Evolutionary conservation across 202 grass and related monocot species (phyloP).

Genomic region (Eragrostis tef): DNA sequence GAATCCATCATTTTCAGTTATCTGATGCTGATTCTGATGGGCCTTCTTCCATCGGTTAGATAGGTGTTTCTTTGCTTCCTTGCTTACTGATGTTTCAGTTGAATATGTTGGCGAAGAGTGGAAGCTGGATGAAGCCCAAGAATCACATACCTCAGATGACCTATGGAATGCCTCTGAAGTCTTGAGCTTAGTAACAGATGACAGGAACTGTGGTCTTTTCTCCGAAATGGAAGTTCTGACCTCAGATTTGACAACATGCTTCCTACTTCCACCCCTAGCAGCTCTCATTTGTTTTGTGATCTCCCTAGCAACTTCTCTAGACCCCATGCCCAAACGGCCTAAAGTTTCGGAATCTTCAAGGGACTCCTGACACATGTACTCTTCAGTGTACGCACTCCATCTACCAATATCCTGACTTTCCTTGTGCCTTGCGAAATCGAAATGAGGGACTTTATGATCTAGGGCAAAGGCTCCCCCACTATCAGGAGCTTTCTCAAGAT

Average conservation of each 20-base stretch:
- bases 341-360: conserved; percentile 48
- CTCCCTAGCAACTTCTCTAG: conserved; percentile 85
- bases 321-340: conserved; percentile 54
- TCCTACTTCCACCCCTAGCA: conserved; percentile 51
- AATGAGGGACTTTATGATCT: conserved; percentile 50
- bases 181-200: conserved; percentile 55
- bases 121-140: conserved; percentile 52
- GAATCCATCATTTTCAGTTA: conserved; percentile 42
- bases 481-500: conserved; percentile 62
- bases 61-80: conserved; percentile 85
- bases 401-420: conserved; percentile 43
- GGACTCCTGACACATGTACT: conserved; percentile 46
- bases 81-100: conserved; percentile 77
- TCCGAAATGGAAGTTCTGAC: conserved; percentile 40
- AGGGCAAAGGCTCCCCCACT: conserved; percentile 49
- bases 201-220: conserved; percentile 42
- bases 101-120: conserved; percentile 58
- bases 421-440: conserved; percentile 45
- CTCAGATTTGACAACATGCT: conserved; percentile 47
- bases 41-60: conserved; percentile 83
- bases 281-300: conserved; percentile 74
- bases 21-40: conserved; percentile 52
- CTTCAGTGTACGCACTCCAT: conserved; percentile 51
- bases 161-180: conserved; percentile 45
- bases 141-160: conserved; percentile 53